phyloP scores from a whole-genome alignment of 257 asterid genomes.

The Schizonepeta tenuifolia region DNA sequence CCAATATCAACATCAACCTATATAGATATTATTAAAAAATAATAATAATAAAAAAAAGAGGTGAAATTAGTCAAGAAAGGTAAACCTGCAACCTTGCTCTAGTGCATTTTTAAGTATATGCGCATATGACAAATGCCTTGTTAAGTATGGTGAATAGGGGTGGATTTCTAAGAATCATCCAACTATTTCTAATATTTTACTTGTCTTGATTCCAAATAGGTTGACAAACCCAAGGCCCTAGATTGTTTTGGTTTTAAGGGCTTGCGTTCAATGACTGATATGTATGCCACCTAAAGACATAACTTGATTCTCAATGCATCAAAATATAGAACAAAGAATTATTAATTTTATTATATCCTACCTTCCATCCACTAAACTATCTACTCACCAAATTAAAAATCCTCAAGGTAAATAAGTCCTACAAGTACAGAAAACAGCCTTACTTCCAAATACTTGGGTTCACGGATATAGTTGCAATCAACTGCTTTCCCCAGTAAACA shows the following conservation, averaged over 20 bases:
- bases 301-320: background rate
- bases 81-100: slow-evolving; percentile 14
- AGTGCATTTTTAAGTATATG: slow-evolving; percentile 16
- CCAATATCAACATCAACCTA: slow-evolving; percentile 97
- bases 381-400: background rate
- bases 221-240: background rate
- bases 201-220: background rate
- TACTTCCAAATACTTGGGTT: slow-evolving; percentile 89
- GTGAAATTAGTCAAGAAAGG: slow-evolving; percentile 24
- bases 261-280: background rate
- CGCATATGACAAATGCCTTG: background rate
- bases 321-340: background rate
- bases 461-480: slow-evolving; percentile 93
- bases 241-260: background rate
- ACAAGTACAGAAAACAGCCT: slow-evolving; percentile 17
- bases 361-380: slow-evolving; percentile 5
- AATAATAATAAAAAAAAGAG: slow-evolving; percentile 6
- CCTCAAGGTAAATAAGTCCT: background rate
- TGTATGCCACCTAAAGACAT: background rate
- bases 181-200: background rate
- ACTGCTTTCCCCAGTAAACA: slow-evolving; percentile 96
- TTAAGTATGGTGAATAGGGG: background rate
- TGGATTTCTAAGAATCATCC: background rate
- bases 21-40: slow-evolving; percentile 29
- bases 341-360: background rate